Conservation (phyloP, 441 rosid species). For the Cnidoscolus chayamansa region DNA sequence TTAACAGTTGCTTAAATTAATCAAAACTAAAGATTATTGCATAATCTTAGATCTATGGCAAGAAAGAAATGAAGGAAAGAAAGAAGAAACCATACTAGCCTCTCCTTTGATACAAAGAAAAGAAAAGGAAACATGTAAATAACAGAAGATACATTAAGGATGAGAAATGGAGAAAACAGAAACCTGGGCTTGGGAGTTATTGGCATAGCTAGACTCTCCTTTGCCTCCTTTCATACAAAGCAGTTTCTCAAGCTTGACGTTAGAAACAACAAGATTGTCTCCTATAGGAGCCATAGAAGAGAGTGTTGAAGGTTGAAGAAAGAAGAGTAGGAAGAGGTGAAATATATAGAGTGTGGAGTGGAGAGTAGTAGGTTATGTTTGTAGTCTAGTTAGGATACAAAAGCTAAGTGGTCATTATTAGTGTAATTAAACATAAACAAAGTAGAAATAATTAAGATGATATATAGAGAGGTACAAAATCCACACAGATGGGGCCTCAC, state of each 20-base stretch:
- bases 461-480: conserved; percentile 7
- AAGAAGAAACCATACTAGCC: conserved; percentile 8
- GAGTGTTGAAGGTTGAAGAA: not conserved
- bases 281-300: conserved; percentile 49
- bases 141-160: not conserved
- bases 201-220: conserved; percentile 89
- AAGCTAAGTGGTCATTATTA: not conserved
- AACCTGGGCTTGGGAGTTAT: conserved; percentile 96
- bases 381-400: conserved; percentile 10
- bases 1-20: too few species aligned
- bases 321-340: not conserved
- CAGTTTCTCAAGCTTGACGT: conserved; percentile 71
- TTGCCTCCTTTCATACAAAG: conserved; percentile 95
- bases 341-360: conserved; percentile 18
- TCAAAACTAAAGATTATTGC: too few species aligned
- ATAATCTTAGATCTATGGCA: too few species aligned
- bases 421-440: not conserved
- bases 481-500: conserved; percentile 22
- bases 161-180: not conserved
- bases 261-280: conserved; percentile 34
- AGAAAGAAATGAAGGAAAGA: not conserved
- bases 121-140: too few species aligned
- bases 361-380: conserved; percentile 3
- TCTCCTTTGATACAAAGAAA: too few species aligned
- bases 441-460: not conserved